These are phyloP conservation scores for Talaromyces sp. DNA, from an alignment of 2,329 filamentous ascomycete genomes.

Conservation along the genomic window DNA sequence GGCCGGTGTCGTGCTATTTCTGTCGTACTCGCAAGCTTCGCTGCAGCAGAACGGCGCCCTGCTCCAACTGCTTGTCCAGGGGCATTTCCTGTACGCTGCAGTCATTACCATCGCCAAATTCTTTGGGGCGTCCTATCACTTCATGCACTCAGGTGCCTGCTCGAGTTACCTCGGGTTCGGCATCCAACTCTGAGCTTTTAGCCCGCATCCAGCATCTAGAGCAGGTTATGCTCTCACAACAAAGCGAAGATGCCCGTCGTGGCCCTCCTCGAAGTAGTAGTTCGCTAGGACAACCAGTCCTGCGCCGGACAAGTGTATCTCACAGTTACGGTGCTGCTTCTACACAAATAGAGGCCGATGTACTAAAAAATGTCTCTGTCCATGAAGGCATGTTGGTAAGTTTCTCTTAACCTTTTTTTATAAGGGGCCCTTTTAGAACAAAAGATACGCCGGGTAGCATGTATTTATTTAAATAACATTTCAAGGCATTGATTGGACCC, in stretches of 20 bases:
- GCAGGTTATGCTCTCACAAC: constrained; percentile 3
- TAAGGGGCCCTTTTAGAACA: not conserved
- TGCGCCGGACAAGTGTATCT: not conserved
- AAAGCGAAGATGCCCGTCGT: not conserved
- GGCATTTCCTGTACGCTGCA: constrained; percentile 21
- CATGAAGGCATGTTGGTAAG: constrained; percentile 6
- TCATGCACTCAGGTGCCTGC: not conserved
- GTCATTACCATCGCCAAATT: not conserved
- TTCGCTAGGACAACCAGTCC: not conserved
- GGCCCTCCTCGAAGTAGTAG: not conserved
- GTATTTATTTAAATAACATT: not conserved
- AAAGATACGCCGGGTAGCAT: not conserved
- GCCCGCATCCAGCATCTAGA: constrained; percentile 4
- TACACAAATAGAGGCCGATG: constrained; percentile 1
- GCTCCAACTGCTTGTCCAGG: constrained; percentile 39
- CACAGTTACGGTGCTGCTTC: not conserved
- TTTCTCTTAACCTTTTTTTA: not conserved
- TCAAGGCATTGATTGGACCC: constrained; percentile 3
- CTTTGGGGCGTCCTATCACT: not conserved
- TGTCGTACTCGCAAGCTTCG: constrained; percentile 42
- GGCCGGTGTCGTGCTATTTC: constrained; percentile 30
- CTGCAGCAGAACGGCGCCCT: constrained; percentile 48
- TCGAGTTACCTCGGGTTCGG: not conserved
- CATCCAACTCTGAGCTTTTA: not conserved
- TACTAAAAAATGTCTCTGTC: constrained; percentile 1